Percentiles rank a stretch among this genome's conserved stretches.
phyloP scores from a whole-genome alignment of 2,329 filamentous ascomycete species.

The Phialophora macrospora region DNA sequence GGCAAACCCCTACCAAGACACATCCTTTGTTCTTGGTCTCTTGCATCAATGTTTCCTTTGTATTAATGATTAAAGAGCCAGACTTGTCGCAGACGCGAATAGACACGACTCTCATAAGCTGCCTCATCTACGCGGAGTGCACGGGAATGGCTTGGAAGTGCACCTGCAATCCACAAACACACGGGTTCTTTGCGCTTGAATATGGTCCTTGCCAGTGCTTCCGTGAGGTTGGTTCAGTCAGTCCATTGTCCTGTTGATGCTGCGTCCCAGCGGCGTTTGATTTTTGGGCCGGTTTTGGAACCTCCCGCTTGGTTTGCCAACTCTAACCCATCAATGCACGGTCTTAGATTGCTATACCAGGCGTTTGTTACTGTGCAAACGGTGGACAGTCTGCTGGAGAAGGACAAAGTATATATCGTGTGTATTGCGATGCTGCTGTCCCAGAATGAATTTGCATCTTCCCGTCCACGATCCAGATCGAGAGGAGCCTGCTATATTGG shows the following conservation, averaged over 20 bases:
- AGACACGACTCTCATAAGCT: not conserved
- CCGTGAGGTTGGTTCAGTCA: not conserved
- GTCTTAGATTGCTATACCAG: slow-evolving; percentile 1
- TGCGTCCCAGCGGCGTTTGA: slow-evolving; percentile 20
- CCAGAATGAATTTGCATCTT: not conserved
- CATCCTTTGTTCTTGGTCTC: not conserved
- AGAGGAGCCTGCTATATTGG: slow-evolving; percentile 10
- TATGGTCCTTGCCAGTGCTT: not conserved
- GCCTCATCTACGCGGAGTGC: not conserved
- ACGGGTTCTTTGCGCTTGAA: not conserved
- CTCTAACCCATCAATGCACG: slow-evolving; percentile 1
- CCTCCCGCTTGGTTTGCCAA: not conserved
- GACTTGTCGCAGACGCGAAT: not conserved
- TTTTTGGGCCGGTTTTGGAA: not conserved
- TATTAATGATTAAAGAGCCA: not conserved
- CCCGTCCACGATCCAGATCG: not conserved
- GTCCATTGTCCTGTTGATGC: slow-evolving; percentile 15
- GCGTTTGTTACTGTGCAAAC: slow-evolving; percentile 9
- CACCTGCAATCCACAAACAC: not conserved
- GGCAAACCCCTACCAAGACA: not conserved
- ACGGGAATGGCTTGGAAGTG: not conserved
- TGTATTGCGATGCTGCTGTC: not conserved
- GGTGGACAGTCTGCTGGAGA: not conserved
- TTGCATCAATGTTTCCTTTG: not conserved
- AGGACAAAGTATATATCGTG: not conserved